A percentile compares a stretch with the other conserved stretches of the same genome.
Conservation (phyloP, 2,329 filamentous ascomycete genomes). For the Stachybotrys echinatus region DNA sequence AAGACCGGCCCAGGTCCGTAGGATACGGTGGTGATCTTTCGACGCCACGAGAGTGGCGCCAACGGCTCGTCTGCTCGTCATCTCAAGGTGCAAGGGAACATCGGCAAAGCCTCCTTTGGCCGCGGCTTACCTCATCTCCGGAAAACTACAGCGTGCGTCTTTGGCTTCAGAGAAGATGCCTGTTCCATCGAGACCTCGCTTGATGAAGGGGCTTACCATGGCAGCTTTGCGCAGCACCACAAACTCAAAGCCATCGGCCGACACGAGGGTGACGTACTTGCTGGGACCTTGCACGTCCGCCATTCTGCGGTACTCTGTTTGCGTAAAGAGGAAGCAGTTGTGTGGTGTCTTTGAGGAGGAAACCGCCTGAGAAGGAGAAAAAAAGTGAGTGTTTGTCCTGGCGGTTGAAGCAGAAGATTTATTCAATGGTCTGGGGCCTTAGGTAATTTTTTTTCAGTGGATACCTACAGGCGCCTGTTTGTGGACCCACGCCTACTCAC, state of each 20-base stretch:
- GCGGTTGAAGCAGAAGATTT: background rate
- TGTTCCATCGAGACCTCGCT: slow-evolving; percentile 67
- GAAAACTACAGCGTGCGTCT: slow-evolving; percentile 60
- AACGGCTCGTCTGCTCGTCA: slow-evolving; percentile 23
- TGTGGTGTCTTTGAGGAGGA: background rate
- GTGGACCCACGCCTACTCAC: no score
- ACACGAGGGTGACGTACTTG: slow-evolving; percentile 74
- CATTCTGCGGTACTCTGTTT: no score
- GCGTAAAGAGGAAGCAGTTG: background rate
- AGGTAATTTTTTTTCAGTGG: background rate
- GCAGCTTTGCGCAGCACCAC: slow-evolving; percentile 67
- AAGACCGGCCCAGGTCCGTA: slow-evolving; percentile 31
- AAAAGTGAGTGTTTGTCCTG: slow-evolving; percentile 1
- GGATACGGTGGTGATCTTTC: slow-evolving; percentile 35
- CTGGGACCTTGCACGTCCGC: slow-evolving; percentile 28
- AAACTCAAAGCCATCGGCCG: slow-evolving; percentile 72
- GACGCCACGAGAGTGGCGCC: background rate
- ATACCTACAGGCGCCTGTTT: no score
- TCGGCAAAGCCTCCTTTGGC: slow-evolving; percentile 5
- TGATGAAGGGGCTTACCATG: slow-evolving; percentile 65
- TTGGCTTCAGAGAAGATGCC: slow-evolving; percentile 61
- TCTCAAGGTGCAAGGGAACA: slow-evolving; percentile 15
- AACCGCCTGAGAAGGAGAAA: background rate
- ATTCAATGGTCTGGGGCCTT: background rate
- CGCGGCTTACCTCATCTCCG: slow-evolving; percentile 66